A percentile compares a stretch with the other conserved stretches of the same genome.
Evolutionary conservation across 345 rosid genomes (phyloP).

Genomic region (Iberis pinnata): DNA sequence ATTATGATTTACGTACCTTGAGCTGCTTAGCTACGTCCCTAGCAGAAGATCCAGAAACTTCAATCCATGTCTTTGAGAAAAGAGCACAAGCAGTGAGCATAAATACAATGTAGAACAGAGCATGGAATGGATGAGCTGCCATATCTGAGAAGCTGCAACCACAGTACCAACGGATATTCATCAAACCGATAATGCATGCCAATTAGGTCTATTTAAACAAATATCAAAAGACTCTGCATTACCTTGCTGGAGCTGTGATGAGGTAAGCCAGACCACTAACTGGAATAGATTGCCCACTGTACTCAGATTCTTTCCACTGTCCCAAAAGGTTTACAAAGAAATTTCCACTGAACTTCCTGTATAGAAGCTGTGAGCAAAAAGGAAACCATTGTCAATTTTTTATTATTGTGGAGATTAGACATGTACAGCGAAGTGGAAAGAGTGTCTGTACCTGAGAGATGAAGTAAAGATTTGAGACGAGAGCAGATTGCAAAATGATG

Average conservation of each 20-base stretch:
- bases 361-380: conserved; percentile 47
- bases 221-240: conserved; percentile 1
- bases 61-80: conserved; percentile 90
- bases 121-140: conserved; percentile 94
- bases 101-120: conserved; percentile 66
- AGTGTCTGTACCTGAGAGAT: conserved; percentile 61
- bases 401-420: not conserved
- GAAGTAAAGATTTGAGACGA: conserved; percentile 74
- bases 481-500: conserved; percentile 76
- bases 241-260: conserved; percentile 83
- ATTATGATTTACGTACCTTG: conserved; percentile 39
- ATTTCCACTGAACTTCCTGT: conserved; percentile 73
- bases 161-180: not conserved
- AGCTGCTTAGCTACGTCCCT: conserved; percentile 84
- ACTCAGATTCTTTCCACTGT: conserved; percentile 82
- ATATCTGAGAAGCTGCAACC: conserved; percentile 76
- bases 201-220: not conserved
- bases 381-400: not conserved
- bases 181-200: not conserved
- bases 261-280: conserved; percentile 81
- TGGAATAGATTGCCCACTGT: conserved; percentile 67
- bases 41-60: conserved; percentile 84
- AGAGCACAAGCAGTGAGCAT: conserved; percentile 81
- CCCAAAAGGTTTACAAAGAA: conserved; percentile 79
- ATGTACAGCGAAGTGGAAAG: not conserved